phyloP scores from a whole-genome alignment of 139 green algal species.

The Chlorella sorokiniana region DNA sequence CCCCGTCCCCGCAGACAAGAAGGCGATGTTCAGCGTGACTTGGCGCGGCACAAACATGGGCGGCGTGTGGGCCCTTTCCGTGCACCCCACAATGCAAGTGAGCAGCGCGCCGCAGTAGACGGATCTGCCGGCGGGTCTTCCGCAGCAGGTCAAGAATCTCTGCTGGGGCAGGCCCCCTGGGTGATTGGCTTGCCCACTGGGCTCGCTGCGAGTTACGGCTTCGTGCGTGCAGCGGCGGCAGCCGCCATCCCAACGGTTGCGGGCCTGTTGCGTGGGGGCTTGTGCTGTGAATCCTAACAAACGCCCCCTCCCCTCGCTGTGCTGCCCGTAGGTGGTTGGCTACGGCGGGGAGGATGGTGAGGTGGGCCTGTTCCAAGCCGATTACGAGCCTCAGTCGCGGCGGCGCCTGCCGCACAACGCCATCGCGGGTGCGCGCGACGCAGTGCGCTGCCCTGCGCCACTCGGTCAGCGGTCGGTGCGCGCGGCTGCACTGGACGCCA shows the following conservation, averaged over 20 bases:
- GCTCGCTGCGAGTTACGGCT: too few relatives aligned
- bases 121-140: too few relatives aligned
- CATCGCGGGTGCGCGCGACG: background rate
- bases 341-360: constrained; percentile 48
- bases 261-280: too few relatives aligned
- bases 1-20: constrained; percentile 5
- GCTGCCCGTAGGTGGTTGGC: constrained; percentile 12
- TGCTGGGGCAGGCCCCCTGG: too few relatives aligned
- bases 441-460: background rate
- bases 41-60: constrained; percentile 27
- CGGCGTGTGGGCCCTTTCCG: constrained; percentile 18
- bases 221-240: too few relatives aligned
- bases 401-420: constrained; percentile 11
- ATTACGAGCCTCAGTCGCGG: background rate
- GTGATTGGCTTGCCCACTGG: too few relatives aligned
- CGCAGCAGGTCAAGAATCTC: too few relatives aligned
- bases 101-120: background rate
- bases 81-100: constrained; percentile 24
- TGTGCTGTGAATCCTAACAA: too few relatives aligned
- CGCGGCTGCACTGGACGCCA: too few relatives aligned
- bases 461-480: too few relatives aligned
- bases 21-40: constrained; percentile 20
- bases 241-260: too few relatives aligned
- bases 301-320: background rate
- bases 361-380: constrained; percentile 35